Evolutionary conservation across 2,329 filamentous ascomycete genomes (phyloP).

Genomic region (Lecanoromycetidae sp.): DNA sequence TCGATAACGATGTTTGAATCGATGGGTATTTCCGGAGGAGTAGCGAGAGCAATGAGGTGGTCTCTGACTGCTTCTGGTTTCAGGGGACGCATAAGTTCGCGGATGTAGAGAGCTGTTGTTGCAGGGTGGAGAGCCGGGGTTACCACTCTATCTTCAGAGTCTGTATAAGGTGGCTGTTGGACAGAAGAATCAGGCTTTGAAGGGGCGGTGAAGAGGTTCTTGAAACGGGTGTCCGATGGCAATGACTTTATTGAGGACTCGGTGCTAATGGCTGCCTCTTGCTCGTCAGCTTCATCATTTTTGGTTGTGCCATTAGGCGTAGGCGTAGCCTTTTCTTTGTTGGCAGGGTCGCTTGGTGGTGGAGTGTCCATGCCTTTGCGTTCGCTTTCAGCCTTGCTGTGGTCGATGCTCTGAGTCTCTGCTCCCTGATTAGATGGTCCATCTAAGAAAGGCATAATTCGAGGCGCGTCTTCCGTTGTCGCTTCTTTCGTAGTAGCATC

Average conservation of each 20-base stretch:
- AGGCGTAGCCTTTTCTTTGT: not conserved
- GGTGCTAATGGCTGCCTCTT: slow-evolving; percentile 5
- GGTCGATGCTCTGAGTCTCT: not conserved
- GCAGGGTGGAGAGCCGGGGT: slow-evolving; percentile 56
- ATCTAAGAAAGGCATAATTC: not conserved
- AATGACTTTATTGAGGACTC: slow-evolving; percentile 23
- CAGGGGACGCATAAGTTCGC: slow-evolving; percentile 78
- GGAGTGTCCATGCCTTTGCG: not conserved
- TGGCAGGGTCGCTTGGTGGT: not conserved
- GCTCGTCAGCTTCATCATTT: not conserved
- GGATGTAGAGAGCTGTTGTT: slow-evolving; percentile 73
- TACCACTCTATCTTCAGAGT: slow-evolving; percentile 30
- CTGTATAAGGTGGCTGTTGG: slow-evolving; percentile 23
- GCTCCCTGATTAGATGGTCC: not conserved
- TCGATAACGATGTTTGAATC: slow-evolving; percentile 47
- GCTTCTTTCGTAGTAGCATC: slow-evolving; percentile 17
- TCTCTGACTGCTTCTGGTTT: slow-evolving; percentile 54
- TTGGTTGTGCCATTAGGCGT: not conserved
- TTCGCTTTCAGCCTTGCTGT: not conserved
- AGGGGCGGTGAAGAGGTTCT: slow-evolving; percentile 32
- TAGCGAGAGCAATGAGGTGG: slow-evolving; percentile 59
- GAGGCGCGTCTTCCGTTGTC: not conserved
- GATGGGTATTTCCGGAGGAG: slow-evolving; percentile 40
- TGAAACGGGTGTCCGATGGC: slow-evolving; percentile 35
- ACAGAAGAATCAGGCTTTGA: slow-evolving; percentile 22